Conservation (phyloP, 2,329 filamentous ascomycete species). For the Xylaria arbuscula region DNA sequence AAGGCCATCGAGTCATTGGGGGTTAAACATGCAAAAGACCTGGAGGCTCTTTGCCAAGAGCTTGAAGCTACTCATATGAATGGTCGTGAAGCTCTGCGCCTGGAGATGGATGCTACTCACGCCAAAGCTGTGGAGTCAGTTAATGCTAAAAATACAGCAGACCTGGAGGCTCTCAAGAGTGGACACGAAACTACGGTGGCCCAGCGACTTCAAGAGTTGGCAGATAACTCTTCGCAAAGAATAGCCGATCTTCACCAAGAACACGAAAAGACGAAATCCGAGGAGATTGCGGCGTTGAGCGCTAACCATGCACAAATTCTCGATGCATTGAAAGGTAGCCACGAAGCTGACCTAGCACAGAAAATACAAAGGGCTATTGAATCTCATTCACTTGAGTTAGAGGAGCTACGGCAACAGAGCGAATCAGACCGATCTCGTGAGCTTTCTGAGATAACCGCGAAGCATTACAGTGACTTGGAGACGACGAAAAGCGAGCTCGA, state of each 20-base stretch:
- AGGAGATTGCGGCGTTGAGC: conserved; percentile 37
- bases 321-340: conserved; percentile 41
- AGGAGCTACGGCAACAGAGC: conserved; percentile 38
- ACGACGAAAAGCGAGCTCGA: conserved; percentile 35
- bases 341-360: conserved; percentile 38
- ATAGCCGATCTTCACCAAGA: conserved; percentile 40
- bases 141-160: conserved; percentile 30
- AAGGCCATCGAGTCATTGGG: too few relatives aligned
- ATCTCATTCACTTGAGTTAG: conserved; percentile 38
- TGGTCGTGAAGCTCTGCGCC: conserved; percentile 40
- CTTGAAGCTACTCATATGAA: conserved; percentile 39
- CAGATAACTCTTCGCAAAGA: conserved; percentile 36
- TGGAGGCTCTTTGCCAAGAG: conserved; percentile 37
- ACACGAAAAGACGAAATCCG: conserved; percentile 36
- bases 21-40: conserved; percentile 4
- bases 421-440: conserved; percentile 38
- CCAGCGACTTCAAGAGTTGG: conserved; percentile 36
- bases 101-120: conserved; percentile 37
- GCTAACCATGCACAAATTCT: conserved; percentile 39
- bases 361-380: conserved; percentile 41
- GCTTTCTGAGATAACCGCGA: conserved; percentile 34
- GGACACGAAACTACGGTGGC: conserved; percentile 37
- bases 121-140: conserved; percentile 42
- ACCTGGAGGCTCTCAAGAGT: conserved; percentile 34
- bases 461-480: conserved; percentile 31